phyloP scores from a whole-genome alignment of 2,329 filamentous ascomycete genomes.

The Trematosphaeria pertusa region DNA sequence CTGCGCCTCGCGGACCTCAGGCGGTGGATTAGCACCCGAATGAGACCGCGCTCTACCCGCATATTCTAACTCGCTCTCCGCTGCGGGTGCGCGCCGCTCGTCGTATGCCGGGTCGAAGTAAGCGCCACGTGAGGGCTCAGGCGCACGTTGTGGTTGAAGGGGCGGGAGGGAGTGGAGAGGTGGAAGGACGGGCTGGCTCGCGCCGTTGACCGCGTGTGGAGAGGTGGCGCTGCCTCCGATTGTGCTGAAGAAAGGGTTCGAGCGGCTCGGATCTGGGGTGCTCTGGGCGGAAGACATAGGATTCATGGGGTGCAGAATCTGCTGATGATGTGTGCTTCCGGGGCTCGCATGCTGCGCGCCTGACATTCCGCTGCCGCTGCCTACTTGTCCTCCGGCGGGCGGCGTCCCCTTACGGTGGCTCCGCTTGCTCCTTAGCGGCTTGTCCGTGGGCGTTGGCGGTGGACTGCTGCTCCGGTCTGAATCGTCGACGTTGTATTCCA shows the following conservation, averaged over 20 bases:
- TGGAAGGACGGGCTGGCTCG: constrained; percentile 25
- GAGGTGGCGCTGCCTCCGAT: constrained; percentile 32
- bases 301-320: constrained; percentile 32
- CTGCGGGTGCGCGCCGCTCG: constrained; percentile 31
- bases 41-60: constrained; percentile 32
- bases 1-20: constrained; percentile 31
- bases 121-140: constrained; percentile 23
- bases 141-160: constrained; percentile 30
- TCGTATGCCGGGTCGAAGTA: constrained; percentile 45
- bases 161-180: constrained; percentile 34
- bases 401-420: constrained; percentile 63
- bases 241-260: constrained; percentile 40
- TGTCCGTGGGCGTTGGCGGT: constrained; percentile 81
- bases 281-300: constrained; percentile 47
- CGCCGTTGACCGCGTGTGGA: constrained; percentile 42
- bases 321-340: constrained; percentile 24
- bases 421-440: constrained; percentile 76
- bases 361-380: constrained; percentile 6
- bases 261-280: constrained; percentile 45
- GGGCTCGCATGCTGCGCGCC: constrained; percentile 22
- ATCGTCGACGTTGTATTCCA: constrained; percentile 60
- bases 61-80: constrained; percentile 28
- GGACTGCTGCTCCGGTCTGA: constrained; percentile 80
- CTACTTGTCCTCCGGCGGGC: constrained; percentile 25
- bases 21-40: constrained; percentile 32